Conservation (phyloP, 768 basidiomycete species). For the Collybiopsis confluens region DNA sequence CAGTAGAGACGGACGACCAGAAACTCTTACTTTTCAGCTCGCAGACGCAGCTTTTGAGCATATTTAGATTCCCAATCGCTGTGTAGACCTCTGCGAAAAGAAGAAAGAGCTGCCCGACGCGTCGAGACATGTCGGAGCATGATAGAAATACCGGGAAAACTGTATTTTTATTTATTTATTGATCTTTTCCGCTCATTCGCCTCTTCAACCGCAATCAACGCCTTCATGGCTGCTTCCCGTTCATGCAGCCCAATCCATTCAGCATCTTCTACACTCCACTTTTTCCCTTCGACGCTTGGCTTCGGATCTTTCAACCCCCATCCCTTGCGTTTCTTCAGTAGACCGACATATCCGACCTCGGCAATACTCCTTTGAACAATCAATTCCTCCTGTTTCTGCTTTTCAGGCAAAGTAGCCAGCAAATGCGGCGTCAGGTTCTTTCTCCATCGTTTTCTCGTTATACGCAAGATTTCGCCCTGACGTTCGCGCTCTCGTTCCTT, state of each 20-base stretch:
- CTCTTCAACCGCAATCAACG: background rate
- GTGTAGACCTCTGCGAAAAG: background rate
- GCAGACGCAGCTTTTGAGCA: constrained; percentile 60
- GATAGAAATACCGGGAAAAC: no score
- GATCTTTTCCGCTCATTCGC: constrained; percentile 1
- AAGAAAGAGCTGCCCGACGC: background rate
- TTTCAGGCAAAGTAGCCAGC: constrained; percentile 44
- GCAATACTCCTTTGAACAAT: constrained; percentile 47
- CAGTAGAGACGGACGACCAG: constrained; percentile 12
- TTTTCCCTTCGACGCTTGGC: constrained; percentile 5
- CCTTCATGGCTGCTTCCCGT: background rate
- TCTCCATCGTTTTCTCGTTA: constrained; percentile 42
- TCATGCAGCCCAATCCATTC: constrained; percentile 9
- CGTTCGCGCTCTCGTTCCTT: constrained; percentile 56
- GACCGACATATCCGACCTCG: constrained; percentile 70
- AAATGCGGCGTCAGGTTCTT: constrained; percentile 65
- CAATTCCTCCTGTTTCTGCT: constrained; percentile 43
- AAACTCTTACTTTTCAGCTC: constrained; percentile 55
- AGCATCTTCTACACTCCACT: constrained; percentile 11
- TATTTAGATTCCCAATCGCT: constrained; percentile 48
- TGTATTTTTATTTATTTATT: no score
- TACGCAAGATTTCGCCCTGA: constrained; percentile 52
- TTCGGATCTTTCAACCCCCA: constrained; percentile 14
- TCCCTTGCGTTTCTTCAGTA: constrained; percentile 54
- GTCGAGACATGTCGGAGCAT: constrained; percentile 1